phyloP scores from a whole-genome alignment of 75 land plant species.

The Pseudotsuga menziesii region DNA sequence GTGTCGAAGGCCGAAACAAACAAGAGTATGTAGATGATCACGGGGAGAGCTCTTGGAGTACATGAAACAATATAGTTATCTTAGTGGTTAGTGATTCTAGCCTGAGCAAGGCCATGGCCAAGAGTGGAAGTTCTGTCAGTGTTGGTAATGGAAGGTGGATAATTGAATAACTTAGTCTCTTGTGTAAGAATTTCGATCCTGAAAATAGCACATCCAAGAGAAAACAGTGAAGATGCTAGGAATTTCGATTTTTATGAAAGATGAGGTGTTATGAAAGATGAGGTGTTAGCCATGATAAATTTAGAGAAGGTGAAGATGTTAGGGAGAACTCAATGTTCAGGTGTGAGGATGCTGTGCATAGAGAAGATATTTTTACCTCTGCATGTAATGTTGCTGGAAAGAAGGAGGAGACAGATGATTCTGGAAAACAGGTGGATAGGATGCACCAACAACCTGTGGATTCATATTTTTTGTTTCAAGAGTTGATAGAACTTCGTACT shows the following conservation, averaged over 20 bases:
- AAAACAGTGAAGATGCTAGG: not conserved
- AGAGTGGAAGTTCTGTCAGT: no score
- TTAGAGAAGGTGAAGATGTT: not conserved
- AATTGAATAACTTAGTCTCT: not conserved
- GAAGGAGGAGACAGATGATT: not conserved
- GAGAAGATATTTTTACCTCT: not conserved
- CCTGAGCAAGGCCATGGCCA: no score
- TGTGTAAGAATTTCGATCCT: constrained; percentile 1
- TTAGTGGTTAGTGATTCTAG: not conserved
- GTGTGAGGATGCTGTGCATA: not conserved
- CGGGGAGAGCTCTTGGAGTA: not conserved
- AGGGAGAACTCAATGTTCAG: not conserved
- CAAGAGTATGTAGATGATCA: not conserved
- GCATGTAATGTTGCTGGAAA: not conserved
- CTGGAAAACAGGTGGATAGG: not conserved
- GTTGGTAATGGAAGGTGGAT: not conserved
- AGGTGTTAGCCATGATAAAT: not conserved
- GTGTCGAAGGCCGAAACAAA: not conserved
- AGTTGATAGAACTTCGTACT: not conserved
- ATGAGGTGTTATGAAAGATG: not conserved
- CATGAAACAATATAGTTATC: not conserved
- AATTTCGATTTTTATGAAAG: not conserved
- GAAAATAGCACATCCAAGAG: not conserved
- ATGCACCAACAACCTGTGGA: not conserved
- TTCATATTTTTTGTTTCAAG: constrained; percentile 5